These are phyloP conservation scores for Verticillium nonalfalfae DNA, from an alignment of 2,329 filamentous ascomycete genomes.

Conservation along the genomic window DNA sequence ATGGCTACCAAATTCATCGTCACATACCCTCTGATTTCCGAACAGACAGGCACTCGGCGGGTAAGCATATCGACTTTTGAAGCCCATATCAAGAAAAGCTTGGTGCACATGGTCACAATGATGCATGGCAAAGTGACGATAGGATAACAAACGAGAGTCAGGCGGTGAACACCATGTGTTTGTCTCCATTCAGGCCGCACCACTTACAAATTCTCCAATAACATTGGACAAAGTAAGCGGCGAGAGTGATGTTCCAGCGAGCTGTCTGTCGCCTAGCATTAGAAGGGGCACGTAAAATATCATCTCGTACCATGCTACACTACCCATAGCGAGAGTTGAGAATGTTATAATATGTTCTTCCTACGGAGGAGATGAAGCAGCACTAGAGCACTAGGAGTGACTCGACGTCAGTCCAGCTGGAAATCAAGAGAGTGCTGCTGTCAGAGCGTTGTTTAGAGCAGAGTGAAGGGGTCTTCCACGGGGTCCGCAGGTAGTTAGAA, in stretches of 20 bases:
- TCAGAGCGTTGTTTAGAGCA: too few relatives aligned
- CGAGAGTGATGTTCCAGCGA: background rate
- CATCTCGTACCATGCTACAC: background rate
- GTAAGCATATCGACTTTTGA: slow-evolving; percentile 31
- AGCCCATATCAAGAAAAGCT: slow-evolving; percentile 43
- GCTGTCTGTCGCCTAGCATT: too few relatives aligned
- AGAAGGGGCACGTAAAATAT: background rate
- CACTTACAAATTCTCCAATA: background rate
- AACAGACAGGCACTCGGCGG: background rate
- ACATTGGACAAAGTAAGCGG: background rate
- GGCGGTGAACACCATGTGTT: background rate
- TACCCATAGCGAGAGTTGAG: background rate
- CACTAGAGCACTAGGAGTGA: too few relatives aligned
- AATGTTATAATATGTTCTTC: too few relatives aligned
- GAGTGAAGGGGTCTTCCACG: too few relatives aligned
- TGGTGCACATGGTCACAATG: slow-evolving; percentile 43
- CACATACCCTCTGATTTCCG: background rate
- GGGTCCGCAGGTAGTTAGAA: too few relatives aligned
- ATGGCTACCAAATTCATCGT: background rate
- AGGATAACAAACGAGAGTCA: background rate
- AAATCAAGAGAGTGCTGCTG: too few relatives aligned
- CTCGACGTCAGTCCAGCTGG: too few relatives aligned
- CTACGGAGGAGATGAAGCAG: too few relatives aligned
- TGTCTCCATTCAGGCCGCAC: background rate
- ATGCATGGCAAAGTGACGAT: background rate